Evolutionary conservation across 805 yeast genomes (phyloP), one percentile per base, ranked within the genome.

Genomic region (Saccharomycopsis guyanensis): DNA sequence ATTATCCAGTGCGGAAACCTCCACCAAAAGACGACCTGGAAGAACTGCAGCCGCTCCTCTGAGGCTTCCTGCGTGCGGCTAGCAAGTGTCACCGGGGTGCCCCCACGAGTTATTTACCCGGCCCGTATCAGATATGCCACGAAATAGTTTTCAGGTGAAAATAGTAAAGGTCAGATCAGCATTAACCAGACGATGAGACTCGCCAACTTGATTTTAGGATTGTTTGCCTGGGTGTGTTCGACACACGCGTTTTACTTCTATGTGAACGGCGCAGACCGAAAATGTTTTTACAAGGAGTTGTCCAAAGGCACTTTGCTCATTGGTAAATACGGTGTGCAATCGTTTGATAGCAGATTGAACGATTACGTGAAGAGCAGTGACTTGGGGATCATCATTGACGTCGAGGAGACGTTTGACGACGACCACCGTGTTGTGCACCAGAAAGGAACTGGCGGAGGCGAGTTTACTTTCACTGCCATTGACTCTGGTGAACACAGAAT

Each of bases 401-500:
- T 75, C 15, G 80, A 74, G 52, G 86, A 80, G 59, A 80, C 86
- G 6, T 83, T 83, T 55, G 89, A 83, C 62, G 81, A 81, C 62
- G 76, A 83, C 63, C 86, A 83, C 59, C 68, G 82, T 56, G 89
- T 83, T 46, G 84, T 79, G 23, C 75, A 76, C 50, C 89, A 82
- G 59, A 81, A 76, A 62, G 76, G 80, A 33, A 61, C 75, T 6
- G 75, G 86, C 35, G 63, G 65, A 35, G 87, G 88, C 25, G 84
- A 80, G 52, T 80, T 83, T 58, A 75, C 86, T 7, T 82, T 82
- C 66, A 77, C 84, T 32, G 83, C 91, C 2, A 63, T 75, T 35
- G 89, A 81, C 53, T 68, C 82, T 15, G 93, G 93, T 56, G 91
- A 83, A 58, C 91, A 83, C 66, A 78, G 77, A 63, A 76, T 83